A percentile compares a stretch with the other conserved stretches of the same genome.
Conservation (phyloP, 169 alveolate genomes). For the Plasmodium vivax region DNA sequence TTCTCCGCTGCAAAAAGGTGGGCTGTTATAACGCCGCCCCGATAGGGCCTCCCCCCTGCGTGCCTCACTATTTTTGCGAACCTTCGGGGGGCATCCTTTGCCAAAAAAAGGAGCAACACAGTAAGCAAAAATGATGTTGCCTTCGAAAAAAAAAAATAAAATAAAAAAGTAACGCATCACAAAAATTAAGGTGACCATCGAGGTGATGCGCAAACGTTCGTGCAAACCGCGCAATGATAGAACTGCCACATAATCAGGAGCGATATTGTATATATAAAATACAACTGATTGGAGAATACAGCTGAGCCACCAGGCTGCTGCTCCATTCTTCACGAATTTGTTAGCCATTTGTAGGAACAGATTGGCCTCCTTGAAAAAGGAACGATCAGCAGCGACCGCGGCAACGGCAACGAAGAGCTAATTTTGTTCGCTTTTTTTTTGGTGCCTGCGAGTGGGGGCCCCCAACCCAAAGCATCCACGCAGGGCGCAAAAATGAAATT, state of each 20-base stretch:
- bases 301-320: not conserved
- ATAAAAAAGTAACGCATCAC: not conserved
- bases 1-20: not conserved
- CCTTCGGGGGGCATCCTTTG: not conserved
- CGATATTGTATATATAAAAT: no score
- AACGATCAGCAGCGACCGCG: no score
- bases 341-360: not conserved
- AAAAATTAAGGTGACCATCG: not conserved
- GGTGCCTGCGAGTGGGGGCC: not conserved
- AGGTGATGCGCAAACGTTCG: not conserved
- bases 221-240: not conserved
- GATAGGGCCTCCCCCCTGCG: not conserved
- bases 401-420: not conserved
- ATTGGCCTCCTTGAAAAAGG: not conserved
- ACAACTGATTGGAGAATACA: not conserved
- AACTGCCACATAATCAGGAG: not conserved
- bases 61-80: not conserved
- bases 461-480: not conserved
- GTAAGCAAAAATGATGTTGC: not conserved
- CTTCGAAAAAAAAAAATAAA: not conserved
- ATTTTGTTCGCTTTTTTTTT: not conserved
- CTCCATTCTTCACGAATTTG: not conserved
- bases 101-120: not conserved
- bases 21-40: not conserved
- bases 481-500: slow-evolving; percentile 32